Evolutionary conservation across 108 stramenopile species (phyloP), one percentile per base, ranked within the genome.

Genomic region (Schizochytrium sp.): DNA sequence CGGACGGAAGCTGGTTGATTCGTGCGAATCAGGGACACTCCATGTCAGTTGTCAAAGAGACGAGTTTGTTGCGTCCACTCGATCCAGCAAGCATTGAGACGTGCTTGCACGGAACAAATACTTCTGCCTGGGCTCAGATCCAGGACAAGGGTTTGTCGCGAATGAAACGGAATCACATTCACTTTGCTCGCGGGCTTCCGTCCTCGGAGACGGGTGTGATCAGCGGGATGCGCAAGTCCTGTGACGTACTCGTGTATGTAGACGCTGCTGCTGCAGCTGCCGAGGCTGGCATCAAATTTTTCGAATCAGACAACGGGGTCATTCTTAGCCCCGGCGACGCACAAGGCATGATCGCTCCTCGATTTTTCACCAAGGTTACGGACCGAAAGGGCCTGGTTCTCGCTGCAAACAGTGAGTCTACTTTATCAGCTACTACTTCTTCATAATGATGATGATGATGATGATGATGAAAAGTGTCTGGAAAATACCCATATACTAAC

Each of bases 111-210:
- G 76, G 76, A 14, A 83, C 76, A 16, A 25, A 83, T 23, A 4
- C 45, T 6, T 43, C 19, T 6, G 76, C 76, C 48, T 83, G 76
- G 76, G 51, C 45, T 25, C 19, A 53, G 12, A 83, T 83, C 3
- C 48, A 53, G 48, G 6, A 34, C n/a, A 83, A 43, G 14, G 76
- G 76, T 8, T 45, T 83, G 19, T 53, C 45, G 18, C 12, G 76
- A 18, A 83, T 83, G 76, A 83, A 83, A 47, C 76, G 76, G 10
- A 83, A 83, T 45, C 76, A 83, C 25, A 83, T 83, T 34, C 76
- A 83, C 51, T 83, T 83, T 53, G 76, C 76, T 6, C 48, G 48
- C n/a, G 76, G 76, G 0, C 51, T 83, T 3, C 76, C 76, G 23
- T 69, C 63, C 63, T 21, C n/a, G 19, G 45, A 47, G 16, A 83